Base-by-base conservation (phyloP, 1,139 yeast genomes). In the Debaryomyces psychrophilus region DNA sequence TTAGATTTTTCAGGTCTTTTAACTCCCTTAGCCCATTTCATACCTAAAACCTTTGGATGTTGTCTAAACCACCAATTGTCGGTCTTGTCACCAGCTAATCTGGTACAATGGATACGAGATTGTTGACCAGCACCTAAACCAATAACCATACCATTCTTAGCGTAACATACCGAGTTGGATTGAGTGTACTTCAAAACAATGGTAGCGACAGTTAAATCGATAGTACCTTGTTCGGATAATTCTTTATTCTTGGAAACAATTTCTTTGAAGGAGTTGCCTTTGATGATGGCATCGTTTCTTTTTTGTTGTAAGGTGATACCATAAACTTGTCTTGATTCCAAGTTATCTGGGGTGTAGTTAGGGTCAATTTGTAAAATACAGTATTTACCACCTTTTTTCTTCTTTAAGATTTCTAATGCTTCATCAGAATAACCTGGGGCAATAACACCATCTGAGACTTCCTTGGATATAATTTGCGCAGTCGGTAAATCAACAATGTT, bases 31-130 rank as follows among this genome's bases (percentile, higher is more conserved):
- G 96, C 96, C 97, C 98, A 93, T 76, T 92, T 82, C 82, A 93
- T 87, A 20, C 77, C 95, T 49, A 93, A 76, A 17, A 93, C 99
- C 66, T 78, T 83, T 59, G 98, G 98, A 70, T 93, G 98, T 71
- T 93, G 98, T 79, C 99, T 87, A 65, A 93, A 81, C 99, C 99
- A 93, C 98, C 98, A 93, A 81, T 90, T 90, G 71, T 93, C 97
- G 55, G 98, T 97, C 79, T 93, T 93, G 64, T 93, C 99, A 67
- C 99, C 99, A 44, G 99, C 99, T 60, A 93, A 82, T 76, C 99
- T 86, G 47, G 99, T 93, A 77, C 99, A 93, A 78, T 93, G 99
- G 64, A 93, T 93, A 77, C 99, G 87, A 44, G 97, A 90, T 77
- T 93, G 99, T 79, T 93, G 99, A 59, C 99, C 99, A 50, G 99